These are phyloP conservation scores for Laburnicola sp. DNA, from an alignment of 2,329 filamentous ascomycete species.

Conservation along the genomic window DNA sequence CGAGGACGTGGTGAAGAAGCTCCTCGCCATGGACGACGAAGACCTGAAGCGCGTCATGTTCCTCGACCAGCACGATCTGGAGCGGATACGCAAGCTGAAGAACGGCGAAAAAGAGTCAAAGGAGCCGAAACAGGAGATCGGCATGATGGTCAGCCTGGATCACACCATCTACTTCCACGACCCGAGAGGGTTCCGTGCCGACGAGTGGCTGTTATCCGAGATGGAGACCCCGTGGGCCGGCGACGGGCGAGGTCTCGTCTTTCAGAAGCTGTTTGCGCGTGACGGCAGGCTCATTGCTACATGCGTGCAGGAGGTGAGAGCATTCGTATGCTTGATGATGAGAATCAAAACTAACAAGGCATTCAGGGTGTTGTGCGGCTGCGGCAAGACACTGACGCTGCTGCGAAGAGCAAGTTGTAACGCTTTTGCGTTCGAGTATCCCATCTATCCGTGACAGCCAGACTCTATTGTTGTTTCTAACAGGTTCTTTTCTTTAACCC, in stretches of 20 bases:
- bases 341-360: background rate
- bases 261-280: slow-evolving; percentile 70
- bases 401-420: slow-evolving; percentile 19
- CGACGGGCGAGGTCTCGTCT: slow-evolving; percentile 74
- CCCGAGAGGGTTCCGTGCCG: slow-evolving; percentile 54
- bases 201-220: slow-evolving; percentile 78
- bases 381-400: slow-evolving; percentile 14
- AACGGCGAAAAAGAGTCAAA: slow-evolving; percentile 54
- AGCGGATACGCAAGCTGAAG: slow-evolving; percentile 40
- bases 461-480: no score
- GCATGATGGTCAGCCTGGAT: slow-evolving; percentile 85
- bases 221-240: slow-evolving; percentile 81
- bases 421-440: background rate
- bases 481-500: background rate
- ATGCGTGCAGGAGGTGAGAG: slow-evolving; percentile 72
- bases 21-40: slow-evolving; percentile 51
- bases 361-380: slow-evolving; percentile 22
- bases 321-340: no score
- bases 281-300: slow-evolving; percentile 76
- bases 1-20: slow-evolving; percentile 49
- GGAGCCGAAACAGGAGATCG: slow-evolving; percentile 61
- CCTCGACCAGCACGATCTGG: slow-evolving; percentile 57
- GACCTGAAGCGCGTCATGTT: slow-evolving; percentile 48
- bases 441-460: no score
- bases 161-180: slow-evolving; percentile 64